Percentiles rank a stretch among this genome's conserved stretches.
phyloP scores from a whole-genome alignment of 1,284 basidiomycete genomes.

The Trichosporon asahii region DNA sequence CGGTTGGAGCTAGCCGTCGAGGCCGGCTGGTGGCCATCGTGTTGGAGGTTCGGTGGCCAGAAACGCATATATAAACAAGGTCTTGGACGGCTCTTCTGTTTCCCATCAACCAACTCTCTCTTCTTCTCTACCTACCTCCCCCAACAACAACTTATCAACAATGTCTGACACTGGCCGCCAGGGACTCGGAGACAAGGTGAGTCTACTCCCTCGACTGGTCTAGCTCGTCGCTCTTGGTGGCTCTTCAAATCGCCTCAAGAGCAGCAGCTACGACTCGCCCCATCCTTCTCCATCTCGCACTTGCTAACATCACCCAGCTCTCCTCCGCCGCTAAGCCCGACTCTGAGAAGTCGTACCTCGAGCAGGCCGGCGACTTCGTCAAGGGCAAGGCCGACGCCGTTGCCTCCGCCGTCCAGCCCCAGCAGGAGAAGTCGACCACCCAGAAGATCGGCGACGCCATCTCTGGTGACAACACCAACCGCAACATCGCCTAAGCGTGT shows the following conservation, averaged over 20 bases:
- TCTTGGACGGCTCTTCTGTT: not conserved
- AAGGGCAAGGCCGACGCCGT: conserved; percentile 42
- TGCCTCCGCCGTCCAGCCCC: conserved; percentile 40
- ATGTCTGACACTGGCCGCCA: conserved; percentile 38
- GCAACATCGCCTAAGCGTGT: conserved; percentile 13
- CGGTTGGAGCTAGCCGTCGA: not conserved
- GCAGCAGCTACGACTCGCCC: not conserved
- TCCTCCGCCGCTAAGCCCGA: conserved; percentile 45
- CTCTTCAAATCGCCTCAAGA: no score
- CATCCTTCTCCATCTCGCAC: not conserved
- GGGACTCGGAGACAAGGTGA: conserved; percentile 45
- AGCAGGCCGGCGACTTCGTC: conserved; percentile 45
- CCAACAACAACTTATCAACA: conserved; percentile 14
- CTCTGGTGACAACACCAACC: conserved; percentile 27
- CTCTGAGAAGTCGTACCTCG: conserved; percentile 48
- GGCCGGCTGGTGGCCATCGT: not conserved
- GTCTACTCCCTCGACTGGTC: not conserved
- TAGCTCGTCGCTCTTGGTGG: not conserved
- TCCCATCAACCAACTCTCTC: conserved; percentile 9
- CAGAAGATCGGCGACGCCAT: conserved; percentile 48
- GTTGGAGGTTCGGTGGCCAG: not conserved
- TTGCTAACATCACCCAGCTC: conserved; percentile 19
- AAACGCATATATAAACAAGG: conserved; percentile 8
- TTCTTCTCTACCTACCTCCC: conserved; percentile 6
- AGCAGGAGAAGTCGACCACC: conserved; percentile 46